Evolutionary conservation across 768 basidiomycete species (phyloP).

Genomic region (Mycena alexandri): DNA sequence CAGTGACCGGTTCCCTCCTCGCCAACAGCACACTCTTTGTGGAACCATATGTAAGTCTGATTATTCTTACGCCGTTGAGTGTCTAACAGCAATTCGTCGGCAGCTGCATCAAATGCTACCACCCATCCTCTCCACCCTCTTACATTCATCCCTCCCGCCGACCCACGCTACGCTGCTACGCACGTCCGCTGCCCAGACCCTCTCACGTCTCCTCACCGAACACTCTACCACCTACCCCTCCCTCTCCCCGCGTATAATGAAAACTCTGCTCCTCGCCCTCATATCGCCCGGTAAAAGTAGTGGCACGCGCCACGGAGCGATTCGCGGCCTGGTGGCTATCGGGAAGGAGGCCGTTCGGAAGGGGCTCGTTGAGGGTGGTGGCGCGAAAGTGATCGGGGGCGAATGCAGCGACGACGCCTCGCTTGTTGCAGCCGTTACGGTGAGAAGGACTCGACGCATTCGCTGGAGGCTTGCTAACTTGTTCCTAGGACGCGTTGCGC

Average conservation of each 20-base stretch:
- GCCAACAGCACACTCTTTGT: constrained; percentile 92
- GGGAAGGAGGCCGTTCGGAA: constrained; percentile 89
- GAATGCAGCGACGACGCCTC: constrained; percentile 64
- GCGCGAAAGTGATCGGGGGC: constrained; percentile 78
- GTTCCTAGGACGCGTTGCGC: constrained; percentile 68
- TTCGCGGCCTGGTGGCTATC: constrained; percentile 87
- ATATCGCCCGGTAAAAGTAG: constrained; percentile 77
- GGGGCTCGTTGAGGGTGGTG: constrained; percentile 85
- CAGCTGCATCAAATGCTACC: constrained; percentile 97
- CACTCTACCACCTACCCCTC: constrained; percentile 93
- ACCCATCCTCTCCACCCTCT: constrained; percentile 89
- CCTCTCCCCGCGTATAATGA: constrained; percentile 90
- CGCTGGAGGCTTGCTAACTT: background rate
- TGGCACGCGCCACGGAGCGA: constrained; percentile 90
- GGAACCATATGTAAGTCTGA: constrained; percentile 90
- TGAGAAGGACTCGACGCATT: constrained; percentile 45
- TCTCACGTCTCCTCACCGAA: constrained; percentile 83
- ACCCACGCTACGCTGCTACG: constrained; percentile 80
- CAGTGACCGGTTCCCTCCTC: constrained; percentile 86
- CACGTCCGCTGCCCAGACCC: constrained; percentile 83
- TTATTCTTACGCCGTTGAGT: constrained; percentile 10
- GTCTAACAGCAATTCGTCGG: background rate
- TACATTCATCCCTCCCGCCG: constrained; percentile 87
- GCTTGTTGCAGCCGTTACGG: constrained; percentile 74
- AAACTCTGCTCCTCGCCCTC: constrained; percentile 91